phyloP scores from a whole-genome alignment of 768 basidiomycete genomes.

The Termitomyces sp. region DNA sequence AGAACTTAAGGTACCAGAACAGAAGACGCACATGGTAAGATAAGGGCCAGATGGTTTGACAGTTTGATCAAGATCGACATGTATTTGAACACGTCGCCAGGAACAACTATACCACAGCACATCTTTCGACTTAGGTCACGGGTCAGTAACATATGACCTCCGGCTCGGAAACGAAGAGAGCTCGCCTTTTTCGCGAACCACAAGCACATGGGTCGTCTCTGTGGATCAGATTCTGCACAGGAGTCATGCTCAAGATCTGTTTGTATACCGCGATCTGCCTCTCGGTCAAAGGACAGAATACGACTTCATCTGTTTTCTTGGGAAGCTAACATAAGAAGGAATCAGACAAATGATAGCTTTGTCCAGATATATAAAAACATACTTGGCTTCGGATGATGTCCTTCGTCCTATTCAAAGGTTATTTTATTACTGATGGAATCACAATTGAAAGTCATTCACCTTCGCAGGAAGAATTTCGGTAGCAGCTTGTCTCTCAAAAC shows the following conservation, averaged over 20 bases:
- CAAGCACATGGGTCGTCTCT: constrained; percentile 75
- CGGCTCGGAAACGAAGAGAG: not conserved
- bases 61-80: constrained; percentile 82
- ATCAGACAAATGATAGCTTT: not conserved
- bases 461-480: constrained; percentile 78
- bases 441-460: constrained; percentile 32
- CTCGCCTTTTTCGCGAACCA: constrained; percentile 52
- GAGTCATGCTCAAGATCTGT: constrained; percentile 53
- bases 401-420: constrained; percentile 49
- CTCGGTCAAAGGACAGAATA: constrained; percentile 84
- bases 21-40: constrained; percentile 62
- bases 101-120: constrained; percentile 41
- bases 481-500: constrained; percentile 63
- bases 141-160: not conserved
- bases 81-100: constrained; percentile 68
- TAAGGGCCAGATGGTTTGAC: constrained; percentile 83
- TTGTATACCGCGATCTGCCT: constrained; percentile 73
- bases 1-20: not conserved
- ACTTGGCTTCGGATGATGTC: constrained; percentile 70
- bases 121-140: constrained; percentile 29
- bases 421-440: not conserved
- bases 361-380: not conserved
- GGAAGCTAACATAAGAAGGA: constrained; percentile 54
- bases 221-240: constrained; percentile 65
- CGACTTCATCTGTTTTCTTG: constrained; percentile 82